These are phyloP conservation scores for Endoconidiophora polonica DNA, from an alignment of 2,329 filamentous ascomycete species.

Conservation along the genomic window DNA sequence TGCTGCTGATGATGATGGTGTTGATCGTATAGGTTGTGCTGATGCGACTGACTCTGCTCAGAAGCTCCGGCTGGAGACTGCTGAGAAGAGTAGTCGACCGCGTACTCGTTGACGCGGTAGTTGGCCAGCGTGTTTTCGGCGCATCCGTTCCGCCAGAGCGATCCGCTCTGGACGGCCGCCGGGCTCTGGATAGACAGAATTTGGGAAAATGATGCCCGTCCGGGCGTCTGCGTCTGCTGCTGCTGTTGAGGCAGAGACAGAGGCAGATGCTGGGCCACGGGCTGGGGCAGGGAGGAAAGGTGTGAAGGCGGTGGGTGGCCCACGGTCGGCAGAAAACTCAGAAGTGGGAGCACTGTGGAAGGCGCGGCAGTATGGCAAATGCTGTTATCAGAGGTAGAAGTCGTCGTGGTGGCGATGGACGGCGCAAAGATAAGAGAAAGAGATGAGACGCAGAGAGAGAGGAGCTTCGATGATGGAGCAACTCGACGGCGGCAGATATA, in stretches of 20 bases:
- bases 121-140: constrained; percentile 56
- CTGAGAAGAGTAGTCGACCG: constrained; percentile 59
- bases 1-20: constrained; percentile 19
- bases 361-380: background rate
- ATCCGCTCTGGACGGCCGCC: constrained; percentile 55
- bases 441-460: no score
- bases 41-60: constrained; percentile 41
- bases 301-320: background rate
- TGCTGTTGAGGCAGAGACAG: constrained; percentile 22
- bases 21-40: constrained; percentile 41
- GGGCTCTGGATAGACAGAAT: constrained; percentile 45
- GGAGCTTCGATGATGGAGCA: no score
- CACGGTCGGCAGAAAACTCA: background rate
- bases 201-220: constrained; percentile 35
- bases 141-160: constrained; percentile 64
- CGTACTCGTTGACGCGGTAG: constrained; percentile 57
- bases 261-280: constrained; percentile 8
- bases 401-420: constrained; percentile 2
- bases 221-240: constrained; percentile 23
- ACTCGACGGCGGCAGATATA: no score
- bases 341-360: constrained; percentile 7
- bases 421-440: no score
- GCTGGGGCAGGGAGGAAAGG: background rate
- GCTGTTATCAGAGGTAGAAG: background rate
- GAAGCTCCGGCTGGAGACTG: constrained; percentile 39